A percentile compares a stretch with the other conserved stretches of the same genome.
phyloP scores from a whole-genome alignment of 2,329 filamentous ascomycete genomes.

The Botryosphaeria dothidea region DNA sequence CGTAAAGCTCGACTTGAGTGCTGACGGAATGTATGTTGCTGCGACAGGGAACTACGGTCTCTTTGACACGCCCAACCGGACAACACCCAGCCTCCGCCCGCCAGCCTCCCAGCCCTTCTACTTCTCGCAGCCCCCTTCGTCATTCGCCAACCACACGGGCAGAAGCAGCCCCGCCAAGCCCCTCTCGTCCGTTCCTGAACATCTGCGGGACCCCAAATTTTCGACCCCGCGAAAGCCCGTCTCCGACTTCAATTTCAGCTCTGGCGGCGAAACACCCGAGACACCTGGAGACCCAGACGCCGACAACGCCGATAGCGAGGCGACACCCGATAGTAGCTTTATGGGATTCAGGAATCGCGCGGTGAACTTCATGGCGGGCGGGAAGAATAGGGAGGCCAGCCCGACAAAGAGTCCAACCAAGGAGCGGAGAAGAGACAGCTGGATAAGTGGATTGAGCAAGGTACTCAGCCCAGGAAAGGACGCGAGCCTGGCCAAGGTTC shows the following conservation, averaged over 20 bases:
- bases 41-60: constrained; percentile 29
- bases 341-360: constrained; percentile 21
- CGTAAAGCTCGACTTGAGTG: background rate
- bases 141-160: background rate
- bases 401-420: constrained; percentile 36
- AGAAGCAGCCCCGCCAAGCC: constrained; percentile 26
- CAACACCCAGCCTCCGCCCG: constrained; percentile 43
- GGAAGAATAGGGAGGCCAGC: constrained; percentile 20
- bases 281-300: constrained; percentile 38
- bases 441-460: constrained; percentile 27
- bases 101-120: constrained; percentile 52
- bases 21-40: constrained; percentile 18
- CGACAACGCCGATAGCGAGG: constrained; percentile 44
- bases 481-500: constrained; percentile 33
- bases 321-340: constrained; percentile 39
- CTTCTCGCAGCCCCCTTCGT: constrained; percentile 39
- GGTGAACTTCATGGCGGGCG: constrained; percentile 21
- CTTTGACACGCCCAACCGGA: constrained; percentile 22
- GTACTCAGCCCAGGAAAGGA: constrained; percentile 30
- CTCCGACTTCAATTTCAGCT: constrained; percentile 47
- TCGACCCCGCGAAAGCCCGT: constrained; percentile 39
- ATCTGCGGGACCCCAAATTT: constrained; percentile 33
- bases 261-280: constrained; percentile 52
- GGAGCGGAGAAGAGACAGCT: constrained; percentile 32
- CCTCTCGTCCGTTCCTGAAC: constrained; percentile 22